Evolutionary conservation across 768 basidiomycete genomes (phyloP), one percentile per base, ranked within the genome.

Genomic region (Chalciporus pseudorubinellus): DNA sequence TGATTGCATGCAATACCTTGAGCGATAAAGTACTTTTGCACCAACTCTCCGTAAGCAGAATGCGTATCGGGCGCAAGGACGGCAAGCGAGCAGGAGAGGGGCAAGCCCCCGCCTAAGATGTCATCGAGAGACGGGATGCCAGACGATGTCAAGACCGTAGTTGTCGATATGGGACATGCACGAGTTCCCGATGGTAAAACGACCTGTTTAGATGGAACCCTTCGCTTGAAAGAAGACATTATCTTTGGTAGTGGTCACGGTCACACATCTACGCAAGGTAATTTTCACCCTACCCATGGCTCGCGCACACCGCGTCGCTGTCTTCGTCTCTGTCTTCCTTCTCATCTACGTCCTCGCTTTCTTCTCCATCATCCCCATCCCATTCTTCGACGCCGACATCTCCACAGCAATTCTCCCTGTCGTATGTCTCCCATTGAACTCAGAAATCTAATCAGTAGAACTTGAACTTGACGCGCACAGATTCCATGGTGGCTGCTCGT

Each of bases 101-200:
- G 93, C 31, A 97, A 68, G 16, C 94, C 93, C 24, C 92, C 94
- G 48, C 94, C 94, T 34, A 98, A 82, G 54, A 98, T 82, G 65
- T 98, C 97, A 69, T 99, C 97, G 19, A 99, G 77, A 12, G 94
- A 93, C 22, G 92, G 85, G 9, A 98, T 83, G 2, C 97, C 97
- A 5, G 91, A 91, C 1, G 95, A 95, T 7, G 80, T 83, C 53
- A 87, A 72, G 49, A 76, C 61, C 0, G 81, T 85, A 18, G 77
- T 72, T 33, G 75, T 66, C 4, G 85, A 82, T 26, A 77, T 75
- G 6, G 84, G 77, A 14, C 80, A 87, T 29, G 74, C 48, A 31
- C 80, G 81, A 39, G 85, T 85, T 12, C 85, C 87, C 13, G 74
- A 57, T 39, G 75, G 72, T 26, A 70, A 65, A 33, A 64, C 64